phyloP scores from a whole-genome alignment of 1,284 basidiomycete species.

The Athelia psychrophila region DNA sequence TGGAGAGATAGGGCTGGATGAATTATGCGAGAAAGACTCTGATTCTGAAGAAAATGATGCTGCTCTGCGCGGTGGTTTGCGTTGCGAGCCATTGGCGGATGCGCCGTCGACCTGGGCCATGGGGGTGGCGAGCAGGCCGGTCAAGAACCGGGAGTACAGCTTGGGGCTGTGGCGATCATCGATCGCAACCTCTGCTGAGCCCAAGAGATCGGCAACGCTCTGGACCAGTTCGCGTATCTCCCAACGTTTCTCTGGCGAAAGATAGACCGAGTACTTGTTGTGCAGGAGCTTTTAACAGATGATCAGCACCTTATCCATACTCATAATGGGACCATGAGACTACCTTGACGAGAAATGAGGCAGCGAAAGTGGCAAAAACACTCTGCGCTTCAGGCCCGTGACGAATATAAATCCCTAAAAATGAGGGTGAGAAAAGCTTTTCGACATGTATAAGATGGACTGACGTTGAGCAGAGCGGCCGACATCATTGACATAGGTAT shows the following conservation, averaged over 20 bases:
- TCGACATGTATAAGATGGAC: constrained; percentile 15
- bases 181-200: constrained; percentile 62
- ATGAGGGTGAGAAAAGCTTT: constrained; percentile 7
- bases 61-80: constrained; percentile 9
- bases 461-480: constrained; percentile 52
- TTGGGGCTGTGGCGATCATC: constrained; percentile 76
- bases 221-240: constrained; percentile 62
- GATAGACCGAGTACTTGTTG: constrained; percentile 62
- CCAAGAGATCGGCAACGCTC: constrained; percentile 61
- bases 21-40: constrained; percentile 14
- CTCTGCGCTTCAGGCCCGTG: constrained; percentile 83
- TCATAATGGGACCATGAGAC: constrained; percentile 7
- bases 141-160: constrained; percentile 72
- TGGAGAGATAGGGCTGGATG: constrained; percentile 9
- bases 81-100: constrained; percentile 4
- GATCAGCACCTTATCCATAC: neutral
- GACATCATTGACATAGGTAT: constrained; percentile 60
- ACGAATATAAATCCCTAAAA: constrained; percentile 54
- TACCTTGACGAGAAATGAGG: constrained; percentile 77
- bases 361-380: constrained; percentile 83
- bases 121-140: constrained; percentile 60
- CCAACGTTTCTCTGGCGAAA: constrained; percentile 52
- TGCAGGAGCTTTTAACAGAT: constrained; percentile 54
- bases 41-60: constrained; percentile 6
- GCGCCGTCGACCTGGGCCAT: constrained; percentile 39